Conservation (phyloP, 768 basidiomycete species). For the Cubamyces sp. region DNA sequence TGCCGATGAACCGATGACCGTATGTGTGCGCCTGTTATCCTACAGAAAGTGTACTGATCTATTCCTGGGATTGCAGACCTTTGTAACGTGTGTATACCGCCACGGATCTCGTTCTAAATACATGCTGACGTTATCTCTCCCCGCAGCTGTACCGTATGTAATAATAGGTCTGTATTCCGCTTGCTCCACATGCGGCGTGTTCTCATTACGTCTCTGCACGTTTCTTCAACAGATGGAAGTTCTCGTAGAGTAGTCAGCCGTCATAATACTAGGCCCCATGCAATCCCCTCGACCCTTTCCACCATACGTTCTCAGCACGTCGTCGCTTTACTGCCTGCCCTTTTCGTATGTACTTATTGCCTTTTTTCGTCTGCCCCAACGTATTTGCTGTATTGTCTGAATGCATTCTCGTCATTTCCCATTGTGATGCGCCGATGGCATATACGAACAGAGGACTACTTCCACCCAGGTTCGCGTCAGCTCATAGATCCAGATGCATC, state of each 20-base stretch:
- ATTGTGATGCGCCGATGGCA: background rate
- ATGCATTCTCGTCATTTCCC: background rate
- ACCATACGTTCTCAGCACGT: background rate
- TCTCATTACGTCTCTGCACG: background rate
- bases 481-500: no score
- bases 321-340: background rate
- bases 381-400: conserved; percentile 3
- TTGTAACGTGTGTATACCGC: conserved; percentile 69
- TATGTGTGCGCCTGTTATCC: conserved; percentile 41
- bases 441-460: no score
- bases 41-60: no score
- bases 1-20: conserved; percentile 99
- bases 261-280: background rate
- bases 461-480: no score
- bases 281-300: background rate
- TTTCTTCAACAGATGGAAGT: conserved; percentile 55
- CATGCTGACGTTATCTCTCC: conserved; percentile 5
- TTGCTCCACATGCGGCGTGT: background rate
- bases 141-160: conserved; percentile 66
- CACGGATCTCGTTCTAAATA: conserved; percentile 3
- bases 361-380: background rate
- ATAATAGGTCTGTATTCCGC: conserved; percentile 48
- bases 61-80: conserved; percentile 55
- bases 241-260: conserved; percentile 46
- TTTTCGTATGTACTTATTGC: conserved; percentile 11